These are phyloP conservation scores for Proliferodiscus dingleyae DNA, from an alignment of 2,329 filamentous ascomycete species.

Conservation along the genomic window DNA sequence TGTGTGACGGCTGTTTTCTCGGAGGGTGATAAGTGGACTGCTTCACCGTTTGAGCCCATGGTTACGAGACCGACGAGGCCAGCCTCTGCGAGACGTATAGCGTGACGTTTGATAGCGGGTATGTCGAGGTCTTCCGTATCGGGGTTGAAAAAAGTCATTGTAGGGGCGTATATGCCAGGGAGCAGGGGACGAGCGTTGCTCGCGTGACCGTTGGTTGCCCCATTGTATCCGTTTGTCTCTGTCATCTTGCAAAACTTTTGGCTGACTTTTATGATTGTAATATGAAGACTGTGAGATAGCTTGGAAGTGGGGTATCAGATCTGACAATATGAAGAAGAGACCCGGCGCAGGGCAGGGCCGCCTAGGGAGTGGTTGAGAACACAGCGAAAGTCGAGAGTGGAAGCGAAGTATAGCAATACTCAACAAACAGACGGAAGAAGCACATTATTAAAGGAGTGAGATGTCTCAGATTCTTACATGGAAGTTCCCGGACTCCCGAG, in stretches of 20 bases:
- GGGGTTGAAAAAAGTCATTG: slow-evolving; percentile 85
- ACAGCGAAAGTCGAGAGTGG: neutral
- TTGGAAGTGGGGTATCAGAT: slow-evolving; percentile 2
- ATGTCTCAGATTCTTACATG: neutral
- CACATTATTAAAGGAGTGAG: slow-evolving; percentile 5
- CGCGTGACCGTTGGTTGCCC: slow-evolving; percentile 23
- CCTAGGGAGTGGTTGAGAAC: neutral
- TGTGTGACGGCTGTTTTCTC: slow-evolving; percentile 72
- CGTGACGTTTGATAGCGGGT: slow-evolving; percentile 72
- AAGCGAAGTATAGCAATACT: slow-evolving; percentile 7
- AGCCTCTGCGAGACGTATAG: slow-evolving; percentile 68
- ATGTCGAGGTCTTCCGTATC: slow-evolving; percentile 82
- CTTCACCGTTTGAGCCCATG: slow-evolving; percentile 89
- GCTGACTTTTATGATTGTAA: too few relatives aligned
- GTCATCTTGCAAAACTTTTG: slow-evolving; percentile 9
- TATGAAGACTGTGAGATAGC: neutral
- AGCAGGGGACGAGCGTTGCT: slow-evolving; percentile 55
- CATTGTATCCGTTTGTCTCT: slow-evolving; percentile 11
- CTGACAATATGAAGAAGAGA: neutral
- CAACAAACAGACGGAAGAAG: slow-evolving; percentile 4
- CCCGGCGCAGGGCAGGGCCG: neutral
- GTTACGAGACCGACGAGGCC: slow-evolving; percentile 78
- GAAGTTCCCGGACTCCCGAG: slow-evolving; percentile 1
- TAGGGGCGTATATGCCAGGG: slow-evolving; percentile 81
- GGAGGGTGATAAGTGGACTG: slow-evolving; percentile 73